Evolutionary conservation across 202 grass and related monocot species (phyloP).

Genomic region (Carex arenaria): DNA sequence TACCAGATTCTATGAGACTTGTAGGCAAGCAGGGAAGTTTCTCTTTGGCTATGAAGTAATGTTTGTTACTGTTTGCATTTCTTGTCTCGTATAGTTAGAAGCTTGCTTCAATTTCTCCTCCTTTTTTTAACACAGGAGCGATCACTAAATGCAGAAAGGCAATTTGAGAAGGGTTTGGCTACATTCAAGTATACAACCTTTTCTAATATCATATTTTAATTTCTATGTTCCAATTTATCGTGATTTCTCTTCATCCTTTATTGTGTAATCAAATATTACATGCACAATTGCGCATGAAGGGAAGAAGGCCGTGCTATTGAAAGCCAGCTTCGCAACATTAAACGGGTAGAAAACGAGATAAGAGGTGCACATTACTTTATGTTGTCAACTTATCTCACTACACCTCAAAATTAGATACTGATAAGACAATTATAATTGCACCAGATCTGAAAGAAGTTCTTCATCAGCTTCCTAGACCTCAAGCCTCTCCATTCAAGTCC

Average conservation of each 20-base stretch:
- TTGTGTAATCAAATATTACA: background rate
- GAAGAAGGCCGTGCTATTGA: constrained; percentile 31
- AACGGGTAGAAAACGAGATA: constrained; percentile 27
- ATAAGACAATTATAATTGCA: constrained; percentile 1
- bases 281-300: background rate
- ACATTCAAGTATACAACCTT: constrained; percentile 24
- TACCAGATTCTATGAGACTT: background rate
- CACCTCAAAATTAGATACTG: background rate
- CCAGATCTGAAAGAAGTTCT: constrained; percentile 32
- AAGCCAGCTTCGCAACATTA: constrained; percentile 21
- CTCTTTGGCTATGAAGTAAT: too few relatives aligned
- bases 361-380: constrained; percentile 16
- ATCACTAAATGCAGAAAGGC: constrained; percentile 29
- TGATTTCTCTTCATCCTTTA: background rate
- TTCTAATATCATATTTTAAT: background rate
- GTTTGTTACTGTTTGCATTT: background rate
- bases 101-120: background rate
- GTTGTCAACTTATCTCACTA: background rate
- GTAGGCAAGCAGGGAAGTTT: background rate
- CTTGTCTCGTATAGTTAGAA: background rate
- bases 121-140: constrained; percentile 22
- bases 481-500: constrained; percentile 26
- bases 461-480: constrained; percentile 34
- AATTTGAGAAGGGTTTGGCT: constrained; percentile 27
- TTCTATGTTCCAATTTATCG: background rate